phyloP scores from a whole-genome alignment of 179 eudicot genomes.

The Carnegiea gigantea region DNA sequence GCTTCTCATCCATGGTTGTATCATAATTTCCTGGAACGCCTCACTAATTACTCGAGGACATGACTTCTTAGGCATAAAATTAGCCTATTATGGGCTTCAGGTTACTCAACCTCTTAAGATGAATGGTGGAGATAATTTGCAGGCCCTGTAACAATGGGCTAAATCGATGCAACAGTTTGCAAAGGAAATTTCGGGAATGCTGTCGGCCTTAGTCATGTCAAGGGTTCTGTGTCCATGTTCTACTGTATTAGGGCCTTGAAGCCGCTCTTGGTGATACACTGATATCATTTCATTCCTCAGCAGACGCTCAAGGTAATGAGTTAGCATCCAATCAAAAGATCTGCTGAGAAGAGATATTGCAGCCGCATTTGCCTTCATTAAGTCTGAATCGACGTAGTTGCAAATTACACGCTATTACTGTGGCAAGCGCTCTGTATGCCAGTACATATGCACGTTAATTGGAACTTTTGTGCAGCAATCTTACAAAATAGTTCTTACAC shows the following conservation, averaged over 20 bases:
- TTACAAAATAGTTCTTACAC: background rate
- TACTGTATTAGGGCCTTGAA: background rate
- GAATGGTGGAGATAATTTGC: too few relatives aligned
- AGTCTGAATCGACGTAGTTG: background rate
- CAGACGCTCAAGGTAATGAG: background rate
- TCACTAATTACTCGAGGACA: background rate
- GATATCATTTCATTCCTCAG: constrained; percentile 5
- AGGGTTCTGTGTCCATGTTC: background rate
- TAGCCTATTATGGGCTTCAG: too few relatives aligned
- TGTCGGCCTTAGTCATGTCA: background rate
- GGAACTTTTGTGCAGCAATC: background rate
- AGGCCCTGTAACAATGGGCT: background rate
- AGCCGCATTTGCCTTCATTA: background rate
- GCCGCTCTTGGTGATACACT: background rate
- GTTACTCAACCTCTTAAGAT: too few relatives aligned
- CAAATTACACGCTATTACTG: background rate
- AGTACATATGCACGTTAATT: too few relatives aligned
- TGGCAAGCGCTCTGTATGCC: background rate
- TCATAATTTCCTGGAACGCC: background rate
- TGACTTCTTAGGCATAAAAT: background rate
- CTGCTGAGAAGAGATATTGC: background rate
- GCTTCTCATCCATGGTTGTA: too few relatives aligned
- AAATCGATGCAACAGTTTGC: background rate
- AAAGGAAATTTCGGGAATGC: background rate
- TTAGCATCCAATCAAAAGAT: background rate